Evolutionary conservation across 257 asterid species (phyloP).

Genomic region (Osmanthus fragrans): DNA sequence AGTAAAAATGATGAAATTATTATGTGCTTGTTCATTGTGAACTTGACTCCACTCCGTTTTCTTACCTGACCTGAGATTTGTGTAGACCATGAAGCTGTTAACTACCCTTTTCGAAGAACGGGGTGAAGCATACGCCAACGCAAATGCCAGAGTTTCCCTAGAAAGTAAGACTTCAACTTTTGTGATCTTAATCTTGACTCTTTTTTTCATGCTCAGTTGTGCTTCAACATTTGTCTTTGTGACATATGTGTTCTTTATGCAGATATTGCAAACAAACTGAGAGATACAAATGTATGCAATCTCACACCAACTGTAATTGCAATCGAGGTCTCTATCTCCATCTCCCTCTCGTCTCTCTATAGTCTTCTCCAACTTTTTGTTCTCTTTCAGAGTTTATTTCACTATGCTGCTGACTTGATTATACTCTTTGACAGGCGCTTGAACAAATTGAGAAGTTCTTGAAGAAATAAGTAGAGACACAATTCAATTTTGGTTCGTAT

Average conservation of each 20-base stretch:
- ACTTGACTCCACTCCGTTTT: background rate
- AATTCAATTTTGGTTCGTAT: background rate
- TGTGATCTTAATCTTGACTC: background rate
- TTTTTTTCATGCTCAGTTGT: background rate
- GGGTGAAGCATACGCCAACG: conserved; percentile 79
- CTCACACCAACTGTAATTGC: conserved; percentile 71
- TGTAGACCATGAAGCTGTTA: conserved; percentile 73
- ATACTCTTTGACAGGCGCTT: conserved; percentile 49
- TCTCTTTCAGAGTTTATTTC: background rate
- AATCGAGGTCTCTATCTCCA: conserved; percentile 54
- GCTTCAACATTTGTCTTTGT: background rate
- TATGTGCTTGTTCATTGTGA: background rate
- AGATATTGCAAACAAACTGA: conserved; percentile 69
- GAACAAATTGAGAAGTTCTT: conserved; percentile 53
- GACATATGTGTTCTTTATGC: conserved; percentile 11
- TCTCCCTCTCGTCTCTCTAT: conserved; percentile 15
- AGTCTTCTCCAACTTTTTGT: background rate
- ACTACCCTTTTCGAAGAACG: conserved; percentile 63
- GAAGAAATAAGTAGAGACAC: conserved; percentile 29
- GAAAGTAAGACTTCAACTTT: conserved; percentile 51
- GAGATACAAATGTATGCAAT: conserved; percentile 52
- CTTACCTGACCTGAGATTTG: conserved; percentile 6
- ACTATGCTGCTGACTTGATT: conserved; percentile 24
- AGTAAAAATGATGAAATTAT: background rate
- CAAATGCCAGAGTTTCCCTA: conserved; percentile 68